phyloP scores from a whole-genome alignment of 164 flowering plant genomes.

The Chloranthus sessilifolius region DNA sequence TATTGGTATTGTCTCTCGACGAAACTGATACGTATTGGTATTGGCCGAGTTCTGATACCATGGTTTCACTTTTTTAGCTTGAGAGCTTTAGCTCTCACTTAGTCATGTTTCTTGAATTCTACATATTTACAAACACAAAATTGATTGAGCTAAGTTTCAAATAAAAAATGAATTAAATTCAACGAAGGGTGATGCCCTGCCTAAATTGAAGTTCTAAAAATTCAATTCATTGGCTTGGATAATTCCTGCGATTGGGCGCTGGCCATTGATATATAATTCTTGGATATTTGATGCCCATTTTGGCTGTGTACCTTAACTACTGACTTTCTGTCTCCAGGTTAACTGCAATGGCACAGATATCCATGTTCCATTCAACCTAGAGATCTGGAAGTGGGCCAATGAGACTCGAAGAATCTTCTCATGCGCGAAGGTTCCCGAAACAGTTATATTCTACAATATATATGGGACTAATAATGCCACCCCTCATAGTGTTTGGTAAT shows the following conservation, averaged over 20 bases:
- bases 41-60: no score
- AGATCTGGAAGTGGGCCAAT: constrained; percentile 78
- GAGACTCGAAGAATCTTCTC: constrained; percentile 59
- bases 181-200: neutral
- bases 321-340: constrained; percentile 38
- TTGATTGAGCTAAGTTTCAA: neutral
- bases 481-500: constrained; percentile 92
- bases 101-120: neutral
- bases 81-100: no score
- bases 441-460: constrained; percentile 88
- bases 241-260: no score
- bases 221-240: no score
- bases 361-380: constrained; percentile 68
- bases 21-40: no score
- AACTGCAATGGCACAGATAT: constrained; percentile 51
- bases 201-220: no score
- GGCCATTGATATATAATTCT: neutral
- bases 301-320: neutral
- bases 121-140: neutral
- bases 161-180: neutral
- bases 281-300: neutral
- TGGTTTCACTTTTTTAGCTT: no score
- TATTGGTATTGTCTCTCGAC: no score
- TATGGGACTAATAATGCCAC: constrained; percentile 76
- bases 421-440: constrained; percentile 70